phyloP scores from a whole-genome alignment of 306 rosid genomes.

The Medicago ruthenica region DNA sequence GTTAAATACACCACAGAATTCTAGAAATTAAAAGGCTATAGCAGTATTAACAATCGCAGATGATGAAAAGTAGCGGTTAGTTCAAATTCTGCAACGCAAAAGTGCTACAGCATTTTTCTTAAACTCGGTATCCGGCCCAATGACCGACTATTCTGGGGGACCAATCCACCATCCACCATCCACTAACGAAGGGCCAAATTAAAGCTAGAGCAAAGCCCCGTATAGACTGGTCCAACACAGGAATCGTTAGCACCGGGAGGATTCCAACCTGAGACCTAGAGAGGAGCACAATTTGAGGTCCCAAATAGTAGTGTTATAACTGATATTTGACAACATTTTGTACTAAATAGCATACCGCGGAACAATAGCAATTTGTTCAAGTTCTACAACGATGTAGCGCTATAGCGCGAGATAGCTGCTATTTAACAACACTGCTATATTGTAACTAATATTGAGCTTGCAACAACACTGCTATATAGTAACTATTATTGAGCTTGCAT shows the following conservation, averaged over 20 bases:
- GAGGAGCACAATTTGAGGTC: too few relatives aligned
- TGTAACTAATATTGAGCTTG: conserved; percentile 5
- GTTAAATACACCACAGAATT: background rate
- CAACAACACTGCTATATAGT: background rate
- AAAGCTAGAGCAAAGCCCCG: too few relatives aligned
- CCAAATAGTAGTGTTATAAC: background rate
- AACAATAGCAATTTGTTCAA: background rate
- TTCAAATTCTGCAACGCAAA: background rate
- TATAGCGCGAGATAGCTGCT: background rate
- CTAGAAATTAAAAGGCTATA: conserved; percentile 17
- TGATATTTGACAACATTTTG: background rate
- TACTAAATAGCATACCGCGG: background rate
- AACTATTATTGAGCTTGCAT: conserved; percentile 15
- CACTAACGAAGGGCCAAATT: too few relatives aligned
- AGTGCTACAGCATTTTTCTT: background rate
- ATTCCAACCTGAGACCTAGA: too few relatives aligned
- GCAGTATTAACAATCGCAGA: background rate
- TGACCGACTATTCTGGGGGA: too few relatives aligned
- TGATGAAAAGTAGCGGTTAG: background rate
- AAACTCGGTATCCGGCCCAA: too few relatives aligned
- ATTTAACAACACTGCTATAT: background rate
- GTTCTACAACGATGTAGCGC: background rate
- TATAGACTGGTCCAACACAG: too few relatives aligned
- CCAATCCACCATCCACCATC: too few relatives aligned
- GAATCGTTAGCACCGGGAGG: too few relatives aligned